Base-by-base conservation (phyloP, 495 filamentous ascomycete genomes). In the Neurospora tetrasperma region DNA sequence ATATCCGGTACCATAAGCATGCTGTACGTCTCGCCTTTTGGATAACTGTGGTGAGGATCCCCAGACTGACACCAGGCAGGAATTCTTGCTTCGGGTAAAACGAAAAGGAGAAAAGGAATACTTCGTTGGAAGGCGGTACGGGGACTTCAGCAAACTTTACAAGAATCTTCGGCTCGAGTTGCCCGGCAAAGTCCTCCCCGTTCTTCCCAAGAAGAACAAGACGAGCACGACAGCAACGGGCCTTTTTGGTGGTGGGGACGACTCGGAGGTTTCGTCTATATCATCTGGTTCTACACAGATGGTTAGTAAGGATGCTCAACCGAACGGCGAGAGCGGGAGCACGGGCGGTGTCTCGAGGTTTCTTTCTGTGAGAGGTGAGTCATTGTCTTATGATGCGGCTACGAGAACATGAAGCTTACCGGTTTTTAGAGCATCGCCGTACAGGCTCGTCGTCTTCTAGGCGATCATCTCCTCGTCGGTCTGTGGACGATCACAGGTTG, bases 151-250 rank as follows among this genome's bases (percentile, higher is more conserved):
- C 41, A 88, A 86, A 74, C 85, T 99, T 71, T 90, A 97, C 78
- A 93, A 92, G 79, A 82, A 88, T 75, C 81, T 99, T 48, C 89
- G 93, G 46, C 89, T 88, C 20, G 96, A 98, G 82, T 85, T 99
- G 42, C 96, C 96, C 0, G 96, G 96, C 35, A 98, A 96, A 76
- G 88, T 96, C 14, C 86, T 99, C 1, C 92, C 96, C 8, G 86
- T 93, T 14, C 85, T 98, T 23, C 96, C 96, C 1, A 89, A 90
- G 72, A 99, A 99, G 84, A 96, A 97, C 81, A 96, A 93, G 81
- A 85, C 88, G 3, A 89, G 91, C 35, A 87, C 88, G 10, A 87
- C 88, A 5, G 85, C 91, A 2, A 82, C 88, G 11, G 85, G 87
- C 66, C 82, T 88, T 5, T 74, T 85, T 20, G 79, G 82, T 16